Conservation (phyloP, 352 stramenopile genomes). For the Phytopythium cucurbitacearum region DNA sequence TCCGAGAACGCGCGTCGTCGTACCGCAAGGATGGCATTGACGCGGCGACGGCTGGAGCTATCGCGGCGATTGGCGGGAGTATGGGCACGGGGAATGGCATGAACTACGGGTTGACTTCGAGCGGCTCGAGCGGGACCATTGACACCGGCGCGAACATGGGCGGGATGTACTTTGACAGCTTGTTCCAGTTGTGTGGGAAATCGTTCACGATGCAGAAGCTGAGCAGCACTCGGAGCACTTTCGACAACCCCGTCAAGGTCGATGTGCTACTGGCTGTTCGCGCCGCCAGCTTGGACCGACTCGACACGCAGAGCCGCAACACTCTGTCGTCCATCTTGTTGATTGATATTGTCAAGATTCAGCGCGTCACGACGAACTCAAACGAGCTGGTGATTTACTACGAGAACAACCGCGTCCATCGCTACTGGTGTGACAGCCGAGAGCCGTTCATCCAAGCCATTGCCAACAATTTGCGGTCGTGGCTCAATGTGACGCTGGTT, state of each 20-base stretch:
- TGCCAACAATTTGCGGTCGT: constrained; percentile 83
- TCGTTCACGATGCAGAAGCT: constrained; percentile 85
- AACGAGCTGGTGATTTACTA: constrained; percentile 83
- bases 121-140: constrained; percentile 5
- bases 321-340: constrained; percentile 81
- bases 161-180: constrained; percentile 85
- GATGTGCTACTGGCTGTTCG: constrained; percentile 73
- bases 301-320: constrained; percentile 57
- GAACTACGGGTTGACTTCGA: constrained; percentile 15
- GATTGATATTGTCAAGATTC: constrained; percentile 88
- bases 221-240: constrained; percentile 70
- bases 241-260: constrained; percentile 61
- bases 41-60: constrained; percentile 31
- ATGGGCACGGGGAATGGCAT: constrained; percentile 19
- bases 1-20: constrained; percentile 75
- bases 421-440: constrained; percentile 84
- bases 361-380: constrained; percentile 79
- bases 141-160: constrained; percentile 18
- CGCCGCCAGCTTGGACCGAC: constrained; percentile 67
- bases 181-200: constrained; percentile 84
- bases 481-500: constrained; percentile 74
- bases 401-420: constrained; percentile 82
- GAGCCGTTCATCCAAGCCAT: constrained; percentile 87
- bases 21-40: constrained; percentile 57
- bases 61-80: constrained; percentile 35